Percentiles rank a stretch among this genome's conserved stretches.
phyloP scores from a whole-genome alignment of 345 rosid genomes.

The Hevea brasiliensis region DNA sequence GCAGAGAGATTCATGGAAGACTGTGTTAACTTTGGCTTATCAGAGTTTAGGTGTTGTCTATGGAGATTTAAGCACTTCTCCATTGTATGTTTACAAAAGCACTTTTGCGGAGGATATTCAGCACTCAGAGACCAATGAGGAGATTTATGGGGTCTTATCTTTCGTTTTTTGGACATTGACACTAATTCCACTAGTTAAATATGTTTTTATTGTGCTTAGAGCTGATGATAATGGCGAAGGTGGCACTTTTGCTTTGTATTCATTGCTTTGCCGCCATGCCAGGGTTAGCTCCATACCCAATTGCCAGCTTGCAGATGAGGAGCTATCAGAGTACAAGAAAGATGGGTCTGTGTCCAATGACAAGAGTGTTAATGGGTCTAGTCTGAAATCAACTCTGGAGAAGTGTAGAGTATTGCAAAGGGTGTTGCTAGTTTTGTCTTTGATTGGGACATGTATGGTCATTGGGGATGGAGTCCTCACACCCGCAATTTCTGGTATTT shows the following conservation, averaged over 20 bases:
- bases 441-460: constrained; percentile 53
- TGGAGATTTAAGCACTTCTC: constrained; percentile 54
- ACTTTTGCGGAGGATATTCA: constrained; percentile 45
- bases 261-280: constrained; percentile 47
- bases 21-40: constrained; percentile 36
- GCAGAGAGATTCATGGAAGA: constrained; percentile 45
- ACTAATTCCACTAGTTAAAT: constrained; percentile 38
- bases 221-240: constrained; percentile 55
- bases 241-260: constrained; percentile 50
- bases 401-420: constrained; percentile 31
- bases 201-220: constrained; percentile 46
- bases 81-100: constrained; percentile 47
- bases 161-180: constrained; percentile 50
- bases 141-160: constrained; percentile 46
- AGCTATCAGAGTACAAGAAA: constrained; percentile 38
- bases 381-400: constrained; percentile 41
- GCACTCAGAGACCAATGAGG: constrained; percentile 46
- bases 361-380: constrained; percentile 19
- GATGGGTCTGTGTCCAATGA: constrained; percentile 18
- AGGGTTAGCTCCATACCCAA: constrained; percentile 42
- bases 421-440: constrained; percentile 39
- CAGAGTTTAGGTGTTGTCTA: constrained; percentile 35
- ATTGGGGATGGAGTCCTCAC: constrained; percentile 55
- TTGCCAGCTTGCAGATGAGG: constrained; percentile 48
- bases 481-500: constrained; percentile 49